Base-by-base conservation (phyloP, 179 eudicot species). In the Vitellaria paradoxa region DNA sequence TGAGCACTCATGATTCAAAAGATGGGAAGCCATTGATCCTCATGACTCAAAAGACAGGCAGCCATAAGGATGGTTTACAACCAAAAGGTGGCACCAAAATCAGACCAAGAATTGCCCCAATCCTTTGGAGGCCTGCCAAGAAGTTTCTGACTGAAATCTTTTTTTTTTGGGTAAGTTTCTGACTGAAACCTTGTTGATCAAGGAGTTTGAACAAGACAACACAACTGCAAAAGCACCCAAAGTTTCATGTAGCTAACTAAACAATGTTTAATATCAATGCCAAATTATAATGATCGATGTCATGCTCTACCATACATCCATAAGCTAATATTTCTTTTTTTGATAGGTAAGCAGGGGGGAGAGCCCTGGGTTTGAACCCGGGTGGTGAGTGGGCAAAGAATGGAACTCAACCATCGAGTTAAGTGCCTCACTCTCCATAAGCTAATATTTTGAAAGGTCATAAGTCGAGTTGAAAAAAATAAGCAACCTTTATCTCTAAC, bases 401-500 rank as follows among this genome's bases (percentile, higher is more conserved):
- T n/a, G n/a, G n/a, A n/a, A n/a, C n/a, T n/a, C n/a, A n/a, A n/a
- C n/a, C n/a, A n/a, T n/a, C n/a, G n/a, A n/a, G n/a, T n/a, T n/a
- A n/a, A n/a, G n/a, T n/a, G n/a, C n/a, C n/a, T n/a, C n/a, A n/a
- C n/a, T n/a, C n/a, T n/a, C 12, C 6, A 5, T 2, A 63, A 23
- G 42, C 67, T 0, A 30, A 30, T 30, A 30, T 30, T 30, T 30
- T 30, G 37, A 60, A 60, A 60, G 5, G 23, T 10, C 23, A 13
- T 21, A 63, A 9, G 40, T 24, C 14, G 66, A 23, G 40, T 63
- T 65, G 7, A 14, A 65, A 30, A 30, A 46, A 60, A 40, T 65
- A 63, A 75, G 80, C 78, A 64, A 90, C 90, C 88, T 78, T 81
- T 70, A 80, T 71, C 24, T 68, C 79, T 52, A 69, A 37, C 68